Percentiles rank a stretch among this genome's conserved stretches.
Evolutionary conservation across 768 basidiomycete species (phyloP).

Genomic region (Cystobasidium onofrii): DNA sequence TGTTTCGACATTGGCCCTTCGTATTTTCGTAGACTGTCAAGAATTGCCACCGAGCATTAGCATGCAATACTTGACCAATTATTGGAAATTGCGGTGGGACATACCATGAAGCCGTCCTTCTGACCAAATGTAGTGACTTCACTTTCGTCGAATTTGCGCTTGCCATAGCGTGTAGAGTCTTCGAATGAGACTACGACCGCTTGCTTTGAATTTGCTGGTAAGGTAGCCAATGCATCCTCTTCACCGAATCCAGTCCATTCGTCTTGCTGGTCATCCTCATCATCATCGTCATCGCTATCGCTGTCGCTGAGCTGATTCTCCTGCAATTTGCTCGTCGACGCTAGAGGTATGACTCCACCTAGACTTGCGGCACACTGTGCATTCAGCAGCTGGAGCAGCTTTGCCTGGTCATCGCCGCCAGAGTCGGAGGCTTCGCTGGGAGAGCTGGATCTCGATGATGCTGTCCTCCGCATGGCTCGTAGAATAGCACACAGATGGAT

Average conservation of each 20-base stretch:
- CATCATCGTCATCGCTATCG: background rate
- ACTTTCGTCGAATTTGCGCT: conserved; percentile 12
- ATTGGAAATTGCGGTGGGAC: background rate
- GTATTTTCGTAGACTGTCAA: conserved; percentile 20
- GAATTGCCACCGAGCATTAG: background rate
- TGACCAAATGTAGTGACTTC: background rate
- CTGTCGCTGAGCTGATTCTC: background rate
- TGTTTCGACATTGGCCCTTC: background rate
- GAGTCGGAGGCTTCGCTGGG: background rate
- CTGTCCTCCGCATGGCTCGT: background rate
- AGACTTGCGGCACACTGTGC: background rate
- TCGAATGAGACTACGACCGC: background rate
- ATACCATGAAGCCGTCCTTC: conserved; percentile 16
- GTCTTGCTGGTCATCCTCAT: background rate
- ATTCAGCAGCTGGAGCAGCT: background rate
- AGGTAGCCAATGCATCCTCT: background rate
- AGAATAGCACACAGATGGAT: too few relatives aligned
- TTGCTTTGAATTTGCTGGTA: background rate
- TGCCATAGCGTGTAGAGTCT: background rate
- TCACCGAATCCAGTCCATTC: conserved; percentile 25
- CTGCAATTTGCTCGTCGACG: background rate
- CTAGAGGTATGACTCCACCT: background rate
- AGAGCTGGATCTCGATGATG: background rate
- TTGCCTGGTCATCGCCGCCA: background rate
- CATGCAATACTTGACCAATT: background rate